Percentiles rank a stretch among this genome's conserved stretches.
phyloP scores from a whole-genome alignment of 164 flowering plant genomes.

The Taxillus chinensis region DNA sequence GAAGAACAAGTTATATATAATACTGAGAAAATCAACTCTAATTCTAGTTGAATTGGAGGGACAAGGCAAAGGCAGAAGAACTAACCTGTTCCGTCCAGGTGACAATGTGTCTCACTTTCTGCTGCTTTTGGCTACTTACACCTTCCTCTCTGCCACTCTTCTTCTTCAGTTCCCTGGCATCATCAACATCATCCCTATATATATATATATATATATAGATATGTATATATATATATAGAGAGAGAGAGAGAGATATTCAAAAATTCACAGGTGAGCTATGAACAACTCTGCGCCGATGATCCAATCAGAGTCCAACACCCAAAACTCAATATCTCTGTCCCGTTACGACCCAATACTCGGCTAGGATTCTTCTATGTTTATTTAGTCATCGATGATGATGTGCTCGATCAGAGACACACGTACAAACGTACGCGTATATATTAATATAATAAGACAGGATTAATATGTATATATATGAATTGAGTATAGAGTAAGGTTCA shows the following conservation, averaged over 20 bases:
- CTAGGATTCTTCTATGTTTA: no score
- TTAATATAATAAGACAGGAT: no score
- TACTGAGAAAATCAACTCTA: background rate
- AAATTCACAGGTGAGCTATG: no score
- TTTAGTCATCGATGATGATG: no score
- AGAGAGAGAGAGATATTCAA: no score
- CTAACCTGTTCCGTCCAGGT: constrained; percentile 81
- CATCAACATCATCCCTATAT: constrained; percentile 8
- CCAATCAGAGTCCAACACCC: constrained; percentile 8
- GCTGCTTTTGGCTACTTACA: constrained; percentile 23
- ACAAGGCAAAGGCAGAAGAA: constrained; percentile 1
- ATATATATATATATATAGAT: constrained; percentile 29
- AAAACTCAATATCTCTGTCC: background rate
- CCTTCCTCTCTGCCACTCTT: constrained; percentile 13
- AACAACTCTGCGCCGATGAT: constrained; percentile 22
- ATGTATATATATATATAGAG: constrained; percentile 14
- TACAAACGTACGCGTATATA: no score
- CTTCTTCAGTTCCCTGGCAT: constrained; percentile 31
- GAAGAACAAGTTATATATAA: background rate
- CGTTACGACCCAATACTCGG: no score
- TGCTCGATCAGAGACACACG: no score
- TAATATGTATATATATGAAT: no score
- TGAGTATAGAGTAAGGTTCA: no score
- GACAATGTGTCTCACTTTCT: constrained; percentile 79
- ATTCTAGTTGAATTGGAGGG: background rate